Evolutionary conservation across 805 yeast species (phyloP), one percentile per base, ranked within the genome.

Genomic region (Candida vartiovaarae): DNA sequence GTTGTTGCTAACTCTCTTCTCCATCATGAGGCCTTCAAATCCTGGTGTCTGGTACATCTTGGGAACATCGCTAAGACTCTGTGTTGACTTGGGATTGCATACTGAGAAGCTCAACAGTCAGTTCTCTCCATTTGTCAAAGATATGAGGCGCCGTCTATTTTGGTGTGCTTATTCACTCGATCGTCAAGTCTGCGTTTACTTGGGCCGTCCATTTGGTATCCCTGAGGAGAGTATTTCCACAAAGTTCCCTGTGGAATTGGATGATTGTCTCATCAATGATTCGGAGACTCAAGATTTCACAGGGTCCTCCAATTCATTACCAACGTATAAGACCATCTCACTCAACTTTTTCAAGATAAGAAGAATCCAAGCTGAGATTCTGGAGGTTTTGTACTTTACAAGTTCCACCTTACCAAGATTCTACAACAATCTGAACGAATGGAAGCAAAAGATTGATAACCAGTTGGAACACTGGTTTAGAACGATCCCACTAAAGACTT

Each of bases 21-120:
- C 95, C 1, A 71, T 83, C 31, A 87, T 89, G 95, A 72, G 95
- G 45, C 96, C 96, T 0, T 81, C 91, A 1, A 76, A 77, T 10
- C 95, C 96, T 0, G 93, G 95, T 4, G 87, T 86, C n/a, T 89
- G 97, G 97, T 86, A 86, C 59, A 78, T 84, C 4, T 65, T 86
- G 50, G 96, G 96, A 0, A 76, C 86, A 2, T 89, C 91, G 0
- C 62, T 87, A 40, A 71, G 96, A 47, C 62, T 86, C 40, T 80
- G 91, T 53, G 86, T 88, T 28, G 96, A 89, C 61, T 62, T 89
- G 47, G 96, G 95, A 1, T 67, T 89, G 6, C 96, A 89, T 61
- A 77, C 79, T 32, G 96, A 88, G 54, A 65, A 63, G 41, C 48
- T 64, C 34, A 61, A 68, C 43, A 50, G 40, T 39, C 62, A 63